These are phyloP conservation scores for Paratinospora sagittata DNA, from an alignment of 164 flowering plant species.

Conservation along the genomic window DNA sequence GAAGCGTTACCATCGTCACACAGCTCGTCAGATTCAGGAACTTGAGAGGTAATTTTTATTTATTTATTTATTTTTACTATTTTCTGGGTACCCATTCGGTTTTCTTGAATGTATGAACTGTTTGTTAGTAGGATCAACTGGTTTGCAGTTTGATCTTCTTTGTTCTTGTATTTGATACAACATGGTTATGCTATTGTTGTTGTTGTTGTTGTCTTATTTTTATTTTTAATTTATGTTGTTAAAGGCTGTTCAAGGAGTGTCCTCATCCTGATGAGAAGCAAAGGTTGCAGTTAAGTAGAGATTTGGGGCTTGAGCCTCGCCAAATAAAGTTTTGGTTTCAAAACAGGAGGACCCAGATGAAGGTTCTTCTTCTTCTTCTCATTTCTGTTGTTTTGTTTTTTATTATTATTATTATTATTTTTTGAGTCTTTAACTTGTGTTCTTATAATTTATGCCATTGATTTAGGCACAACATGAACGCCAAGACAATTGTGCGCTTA, in stretches of 20 bases:
- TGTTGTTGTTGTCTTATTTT: no score
- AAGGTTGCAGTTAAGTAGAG: constrained; percentile 56
- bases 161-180: background rate
- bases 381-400: constrained; percentile 1
- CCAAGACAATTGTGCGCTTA: constrained; percentile 58
- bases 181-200: background rate
- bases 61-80: background rate
- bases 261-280: constrained; percentile 91
- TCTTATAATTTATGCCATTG: background rate
- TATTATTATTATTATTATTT: no score
- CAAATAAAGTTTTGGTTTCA: constrained; percentile 97
- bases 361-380: constrained; percentile 30
- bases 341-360: constrained; percentile 78
- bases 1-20: no score
- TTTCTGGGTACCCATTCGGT: background rate
- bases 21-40: no score
- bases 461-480: constrained; percentile 70
- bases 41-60: constrained; percentile 56
- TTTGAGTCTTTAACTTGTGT: background rate
- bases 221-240: constrained; percentile 9
- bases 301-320: constrained; percentile 63
- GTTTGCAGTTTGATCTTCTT: background rate
- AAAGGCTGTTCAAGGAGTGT: constrained; percentile 72
- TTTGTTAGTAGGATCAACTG: no score
- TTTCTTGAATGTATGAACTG: background rate